Percentiles rank a stretch among this genome's conserved stretches.
These are phyloP conservation scores for Phlebopus sp. DNA, from an alignment of 1,284 basidiomycete genomes.

Conservation along the genomic window DNA sequence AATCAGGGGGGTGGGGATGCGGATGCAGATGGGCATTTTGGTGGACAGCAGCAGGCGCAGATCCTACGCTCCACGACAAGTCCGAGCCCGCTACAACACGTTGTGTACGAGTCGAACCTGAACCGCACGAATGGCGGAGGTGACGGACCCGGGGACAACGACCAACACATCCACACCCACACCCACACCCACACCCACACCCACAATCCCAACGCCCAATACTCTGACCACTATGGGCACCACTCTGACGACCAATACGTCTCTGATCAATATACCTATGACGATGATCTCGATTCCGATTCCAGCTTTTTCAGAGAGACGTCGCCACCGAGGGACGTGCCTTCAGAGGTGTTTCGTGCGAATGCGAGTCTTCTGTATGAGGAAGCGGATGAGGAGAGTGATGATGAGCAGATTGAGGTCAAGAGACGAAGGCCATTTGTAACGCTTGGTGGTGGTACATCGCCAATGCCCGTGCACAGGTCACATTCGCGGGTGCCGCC, in stretches of 20 bases:
- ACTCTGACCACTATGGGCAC: no score
- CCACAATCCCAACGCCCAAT: no score
- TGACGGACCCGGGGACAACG: no score
- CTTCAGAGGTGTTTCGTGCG: slow-evolving; percentile 20
- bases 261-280: slow-evolving; percentile 10
- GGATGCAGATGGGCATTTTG: slow-evolving; percentile 29
- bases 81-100: slow-evolving; percentile 42
- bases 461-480: no score
- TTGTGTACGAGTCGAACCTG: slow-evolving; percentile 34
- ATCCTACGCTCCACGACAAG: slow-evolving; percentile 36
- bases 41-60: slow-evolving; percentile 31
- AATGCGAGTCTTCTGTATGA: slow-evolving; percentile 34
- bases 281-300: slow-evolving; percentile 31
- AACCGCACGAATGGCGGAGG: no score
- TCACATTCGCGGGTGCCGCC: no score
- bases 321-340: slow-evolving; percentile 14
- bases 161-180: no score
- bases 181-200: no score
- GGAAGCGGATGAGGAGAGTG: slow-evolving; percentile 34
- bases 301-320: slow-evolving; percentile 35
- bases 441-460: slow-evolving; percentile 5
- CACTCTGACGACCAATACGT: no score
- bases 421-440: slow-evolving; percentile 37
- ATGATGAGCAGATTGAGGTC: slow-evolving; percentile 35
- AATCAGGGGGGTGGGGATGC: slow-evolving; percentile 12